Base-by-base conservation (phyloP, 164 flowering plant species). In the Macadamia integrifolia region DNA sequence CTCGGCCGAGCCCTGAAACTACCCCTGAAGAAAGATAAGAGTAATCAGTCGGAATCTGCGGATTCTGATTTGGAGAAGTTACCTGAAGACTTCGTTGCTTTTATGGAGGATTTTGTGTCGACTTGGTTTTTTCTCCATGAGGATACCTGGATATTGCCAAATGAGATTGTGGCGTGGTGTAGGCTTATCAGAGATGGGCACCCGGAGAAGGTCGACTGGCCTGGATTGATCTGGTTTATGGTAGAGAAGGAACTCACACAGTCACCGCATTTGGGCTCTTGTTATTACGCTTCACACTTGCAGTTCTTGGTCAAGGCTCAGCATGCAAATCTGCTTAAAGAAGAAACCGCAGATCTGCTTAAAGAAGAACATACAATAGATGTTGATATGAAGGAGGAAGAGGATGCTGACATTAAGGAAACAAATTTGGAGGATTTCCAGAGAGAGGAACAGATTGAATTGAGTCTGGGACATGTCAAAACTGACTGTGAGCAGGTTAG, bases 201-300 rank as follows among this genome's bases (percentile, higher is more conserved):
- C 49, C 86, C 85, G 0, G 89, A 89, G 79, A 91, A 78, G 78
- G 80, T 95, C 53, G 96, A 89, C 72, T 91, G 96, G 92, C 85
- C 94, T 0, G 69, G 80, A 0, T 66, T 95, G 82, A 52, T 95
- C 8, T 95, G 99, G 99, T 84, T 69, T 71, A 95, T 95, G 99
- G 86, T 90, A 66, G 96, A 89, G 84, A 90, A 85, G 79, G 99
- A 95, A 80, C 66, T 95, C 68, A 29, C 13, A 32, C 81, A 78
- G 28, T 85, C 74, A 23, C 46, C 60, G 0, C 31, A 74, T 10
- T 67, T 80, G 35, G 60, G 9, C 28, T 66, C 72, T 29, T 88
- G 89, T 71, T 86, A 81, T 68, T 88, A 88, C 50, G 90, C 93
- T 0, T 79, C 88, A 0, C 98, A 95, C 77, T 76, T 95, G 82